phyloP scores from a whole-genome alignment of 495 filamentous ascomycete genomes.

The Beverwykella pulmonaria region DNA sequence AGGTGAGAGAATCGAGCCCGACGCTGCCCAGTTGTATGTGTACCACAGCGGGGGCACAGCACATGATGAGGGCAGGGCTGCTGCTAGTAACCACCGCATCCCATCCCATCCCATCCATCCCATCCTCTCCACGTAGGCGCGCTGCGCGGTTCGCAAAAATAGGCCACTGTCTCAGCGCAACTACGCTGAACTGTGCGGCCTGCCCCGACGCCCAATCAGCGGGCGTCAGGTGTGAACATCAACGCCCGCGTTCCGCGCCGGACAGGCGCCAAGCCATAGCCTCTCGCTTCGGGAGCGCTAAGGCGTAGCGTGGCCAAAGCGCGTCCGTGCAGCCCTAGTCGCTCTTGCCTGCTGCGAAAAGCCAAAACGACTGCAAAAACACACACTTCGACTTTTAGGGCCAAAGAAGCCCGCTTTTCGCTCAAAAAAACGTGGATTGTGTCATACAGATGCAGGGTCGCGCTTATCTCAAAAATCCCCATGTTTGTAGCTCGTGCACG shows the following conservation, averaged over 20 bases:
- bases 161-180: neutral
- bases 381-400: neutral
- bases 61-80: too few relatives aligned
- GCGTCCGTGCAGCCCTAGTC: neutral
- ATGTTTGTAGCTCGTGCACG: neutral
- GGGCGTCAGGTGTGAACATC: neutral
- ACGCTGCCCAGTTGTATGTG: too few relatives aligned
- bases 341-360: neutral
- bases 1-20: too few relatives aligned
- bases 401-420: neutral
- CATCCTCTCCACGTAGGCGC: slow-evolving; percentile 11
- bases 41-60: too few relatives aligned
- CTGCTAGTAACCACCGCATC: too few relatives aligned
- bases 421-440: slow-evolving; percentile 16
- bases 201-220: slow-evolving; percentile 11
- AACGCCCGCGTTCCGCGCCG: slow-evolving; percentile 10
- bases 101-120: neutral
- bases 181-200: neutral
- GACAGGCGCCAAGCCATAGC: slow-evolving; percentile 2
- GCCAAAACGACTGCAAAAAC: neutral
- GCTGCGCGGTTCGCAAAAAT: slow-evolving; percentile 17
- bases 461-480: slow-evolving; percentile 2
- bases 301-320: neutral
- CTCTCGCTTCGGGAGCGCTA: neutral
- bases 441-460: slow-evolving; percentile 11